Evolutionary conservation across 108 stramenopile species (phyloP), one percentile per base, ranked within the genome.

Genomic region (Discostella stelligeroides): DNA sequence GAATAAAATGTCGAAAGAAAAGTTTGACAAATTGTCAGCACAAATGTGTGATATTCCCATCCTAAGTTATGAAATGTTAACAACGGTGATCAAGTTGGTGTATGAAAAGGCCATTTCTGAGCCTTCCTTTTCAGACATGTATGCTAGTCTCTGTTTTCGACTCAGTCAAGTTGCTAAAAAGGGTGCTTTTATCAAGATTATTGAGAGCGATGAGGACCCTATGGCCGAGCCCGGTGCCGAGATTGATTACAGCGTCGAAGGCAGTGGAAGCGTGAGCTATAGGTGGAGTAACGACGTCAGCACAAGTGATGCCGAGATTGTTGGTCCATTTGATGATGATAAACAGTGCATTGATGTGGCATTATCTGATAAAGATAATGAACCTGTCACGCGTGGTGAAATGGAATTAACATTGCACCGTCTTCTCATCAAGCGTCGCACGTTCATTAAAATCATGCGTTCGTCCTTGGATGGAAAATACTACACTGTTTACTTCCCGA

Each of bases 81-180:
- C 85, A 48, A 84, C 88, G 84, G 84, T 90, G 76, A 89, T 95
- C 68, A 80, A 82, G 21, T 73, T 85, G 56, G 89, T 97, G 3
- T 97, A 93, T 77, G 97, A 97, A 47, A 95, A 95, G 85, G 97
- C 97, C 6, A 92, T 97, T 56, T 64, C 80, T 66, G 95, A 97
- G 76, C 87, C 95, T 7, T 41, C 84, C 45, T 95, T 97, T 75
- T 89, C 89, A 7, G 92, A 94, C 38, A 91, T 97, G 85, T 97
- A 95, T 75, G 93, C 94, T 28, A 86, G 91, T n/a, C 73, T 97
- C 12, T 97, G 97, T 73, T 75, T 81, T 15, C 80, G 60, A 50
- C 56, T 94, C 20, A 82, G 84, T 39, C 78, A 92, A 49, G 50
- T 75, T 11, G 80, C 77, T 9, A 83, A 85, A 43, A 82, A 72